Evolutionary conservation across 2,329 filamentous ascomycete species (phyloP).

Genomic region (Amesomyces nigricolor): DNA sequence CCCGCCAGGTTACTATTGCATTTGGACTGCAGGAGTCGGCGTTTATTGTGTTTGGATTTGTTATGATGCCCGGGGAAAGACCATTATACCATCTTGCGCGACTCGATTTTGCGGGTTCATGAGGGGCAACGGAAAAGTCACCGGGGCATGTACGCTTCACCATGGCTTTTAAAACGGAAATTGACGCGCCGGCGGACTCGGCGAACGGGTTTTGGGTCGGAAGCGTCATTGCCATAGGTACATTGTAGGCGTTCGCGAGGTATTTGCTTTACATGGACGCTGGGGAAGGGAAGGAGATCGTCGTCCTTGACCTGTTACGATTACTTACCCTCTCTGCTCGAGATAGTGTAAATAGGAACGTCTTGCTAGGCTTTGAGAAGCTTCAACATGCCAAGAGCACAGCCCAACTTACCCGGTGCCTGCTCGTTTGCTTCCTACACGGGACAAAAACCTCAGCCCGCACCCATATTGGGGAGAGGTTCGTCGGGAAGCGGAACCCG

Average conservation of each 20-base stretch:
- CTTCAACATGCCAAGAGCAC: constrained; percentile 1
- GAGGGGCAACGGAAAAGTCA: constrained; percentile 7
- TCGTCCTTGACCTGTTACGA: not conserved
- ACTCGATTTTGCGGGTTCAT: constrained; percentile 10
- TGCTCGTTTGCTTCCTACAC: not conserved
- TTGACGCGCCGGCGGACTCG: constrained; percentile 1
- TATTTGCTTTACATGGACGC: not conserved
- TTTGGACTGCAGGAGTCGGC: constrained; percentile 7
- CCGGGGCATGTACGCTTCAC: not conserved
- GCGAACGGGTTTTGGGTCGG: constrained; percentile 8
- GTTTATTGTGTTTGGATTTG: constrained; percentile 3
- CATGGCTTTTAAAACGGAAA: constrained; percentile 2
- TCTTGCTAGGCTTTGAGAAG: constrained; percentile 6
- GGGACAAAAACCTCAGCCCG: not conserved
- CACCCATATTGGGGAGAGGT: not conserved
- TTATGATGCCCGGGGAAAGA: constrained; percentile 9
- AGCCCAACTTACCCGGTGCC: not conserved
- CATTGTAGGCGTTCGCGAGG: constrained; percentile 11
- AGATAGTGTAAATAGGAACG: constrained; percentile 14
- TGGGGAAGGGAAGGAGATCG: not conserved
- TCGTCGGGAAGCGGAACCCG: not conserved
- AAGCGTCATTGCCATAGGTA: constrained; percentile 11
- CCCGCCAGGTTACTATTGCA: constrained; percentile 1
- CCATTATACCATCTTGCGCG: constrained; percentile 20
- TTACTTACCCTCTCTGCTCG: not conserved